phyloP scores from a whole-genome alignment of 2,329 filamentous ascomycete species.

The Arthrobotrys entomopaga region DNA sequence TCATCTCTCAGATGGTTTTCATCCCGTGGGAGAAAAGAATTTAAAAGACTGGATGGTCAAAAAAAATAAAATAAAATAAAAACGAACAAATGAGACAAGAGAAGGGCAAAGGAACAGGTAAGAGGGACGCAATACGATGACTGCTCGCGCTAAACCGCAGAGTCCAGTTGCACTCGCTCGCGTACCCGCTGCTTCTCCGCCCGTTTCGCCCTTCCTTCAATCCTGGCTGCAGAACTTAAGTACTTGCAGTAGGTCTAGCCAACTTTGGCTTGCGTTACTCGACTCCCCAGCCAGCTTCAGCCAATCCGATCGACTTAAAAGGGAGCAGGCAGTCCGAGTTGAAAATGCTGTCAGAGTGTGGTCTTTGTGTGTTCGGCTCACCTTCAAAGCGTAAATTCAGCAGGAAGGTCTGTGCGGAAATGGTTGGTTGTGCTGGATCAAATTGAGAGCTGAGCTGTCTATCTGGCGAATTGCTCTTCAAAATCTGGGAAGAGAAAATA shows the following conservation, averaged over 20 bases:
- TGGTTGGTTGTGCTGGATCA: constrained; percentile 4
- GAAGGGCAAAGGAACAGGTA: background rate
- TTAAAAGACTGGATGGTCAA: background rate
- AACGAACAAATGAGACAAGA: too few species aligned
- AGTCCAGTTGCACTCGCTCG: constrained; percentile 26
- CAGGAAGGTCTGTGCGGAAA: constrained; percentile 48
- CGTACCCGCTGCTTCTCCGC: background rate
- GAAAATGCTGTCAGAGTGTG: background rate
- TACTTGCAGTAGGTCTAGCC: background rate
- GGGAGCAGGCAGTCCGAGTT: constrained; percentile 4
- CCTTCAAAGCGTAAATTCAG: constrained; percentile 29
- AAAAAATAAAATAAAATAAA: background rate
- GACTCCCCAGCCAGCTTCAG: background rate
- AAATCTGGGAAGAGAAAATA: constrained; percentile 4
- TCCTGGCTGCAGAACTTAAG: background rate
- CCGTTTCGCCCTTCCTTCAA: constrained; percentile 2
- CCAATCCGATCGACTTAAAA: constrained; percentile 13
- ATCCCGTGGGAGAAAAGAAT: background rate
- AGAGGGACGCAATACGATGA: constrained; percentile 23
- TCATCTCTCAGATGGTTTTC: background rate
- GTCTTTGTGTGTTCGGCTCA: background rate
- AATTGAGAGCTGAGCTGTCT: too few species aligned
- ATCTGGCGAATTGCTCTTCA: too few species aligned
- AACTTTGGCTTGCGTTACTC: background rate
- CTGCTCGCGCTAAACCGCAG: constrained; percentile 12